phyloP scores from a whole-genome alignment of 352 stramenopile species.

The Globisporangium uncinulatum region DNA sequence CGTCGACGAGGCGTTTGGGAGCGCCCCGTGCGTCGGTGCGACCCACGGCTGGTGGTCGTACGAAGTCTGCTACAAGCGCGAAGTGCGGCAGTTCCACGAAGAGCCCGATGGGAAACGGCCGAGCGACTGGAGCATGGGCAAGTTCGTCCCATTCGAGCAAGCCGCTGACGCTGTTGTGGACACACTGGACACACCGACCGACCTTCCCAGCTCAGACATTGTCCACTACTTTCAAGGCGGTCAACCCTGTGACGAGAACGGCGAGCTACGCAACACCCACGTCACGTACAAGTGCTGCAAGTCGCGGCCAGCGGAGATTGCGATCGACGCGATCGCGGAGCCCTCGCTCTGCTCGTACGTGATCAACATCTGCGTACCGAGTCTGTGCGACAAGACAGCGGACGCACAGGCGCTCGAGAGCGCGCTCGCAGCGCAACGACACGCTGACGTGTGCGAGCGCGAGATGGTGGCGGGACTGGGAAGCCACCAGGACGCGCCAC shows the following conservation, averaged over 20 bases:
- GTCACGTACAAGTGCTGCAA: constrained; percentile 81
- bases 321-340: constrained; percentile 77
- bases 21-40: constrained; percentile 47
- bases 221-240: constrained; percentile 68
- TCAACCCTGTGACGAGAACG: constrained; percentile 83
- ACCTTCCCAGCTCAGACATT: constrained; percentile 33
- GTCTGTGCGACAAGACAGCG: constrained; percentile 45
- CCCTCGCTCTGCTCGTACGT: constrained; percentile 75
- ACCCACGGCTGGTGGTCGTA: constrained; percentile 82
- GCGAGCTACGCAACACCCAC: constrained; percentile 59
- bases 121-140: constrained; percentile 83
- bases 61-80: constrained; percentile 72
- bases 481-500: constrained; percentile 10
- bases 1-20: constrained; percentile 44
- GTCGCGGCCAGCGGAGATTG: constrained; percentile 33
- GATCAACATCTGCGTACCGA: constrained; percentile 75
- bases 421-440: constrained; percentile 24
- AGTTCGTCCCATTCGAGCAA: constrained; percentile 34
- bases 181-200: background rate
- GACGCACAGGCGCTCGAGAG: constrained; percentile 10
- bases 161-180: constrained; percentile 11
- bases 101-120: constrained; percentile 60
- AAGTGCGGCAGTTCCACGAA: constrained; percentile 81
- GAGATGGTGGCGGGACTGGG: constrained; percentile 16
- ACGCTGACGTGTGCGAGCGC: constrained; percentile 42